Conservation (phyloP, 208 protist species). For the Wallacemonas collosoma region DNA sequence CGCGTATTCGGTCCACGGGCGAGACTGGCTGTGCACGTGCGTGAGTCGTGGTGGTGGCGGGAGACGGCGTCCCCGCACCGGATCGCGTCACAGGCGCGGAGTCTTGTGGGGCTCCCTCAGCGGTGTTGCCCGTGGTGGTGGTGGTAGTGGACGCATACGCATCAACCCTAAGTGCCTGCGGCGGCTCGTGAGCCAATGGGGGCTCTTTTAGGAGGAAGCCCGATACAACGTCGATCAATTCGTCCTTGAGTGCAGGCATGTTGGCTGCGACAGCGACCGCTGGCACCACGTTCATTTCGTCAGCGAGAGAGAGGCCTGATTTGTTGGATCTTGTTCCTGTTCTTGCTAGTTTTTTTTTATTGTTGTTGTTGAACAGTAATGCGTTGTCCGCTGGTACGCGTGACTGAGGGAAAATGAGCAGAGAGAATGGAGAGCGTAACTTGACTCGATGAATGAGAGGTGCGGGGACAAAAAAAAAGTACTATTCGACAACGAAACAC, state of each 20-base stretch:
- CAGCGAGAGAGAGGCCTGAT: background rate
- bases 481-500: no score
- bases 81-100: background rate
- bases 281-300: background rate
- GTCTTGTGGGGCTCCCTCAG: background rate
- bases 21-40: background rate
- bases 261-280: slow-evolving; percentile 22
- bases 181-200: slow-evolving; percentile 26
- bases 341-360: slow-evolving; percentile 18
- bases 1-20: slow-evolving; percentile 40
- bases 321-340: slow-evolving; percentile 15
- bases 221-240: slow-evolving; percentile 79
- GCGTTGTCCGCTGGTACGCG: no score
- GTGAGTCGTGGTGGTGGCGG: background rate
- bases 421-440: no score
- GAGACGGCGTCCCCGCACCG: no score
- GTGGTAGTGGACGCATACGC: no score
- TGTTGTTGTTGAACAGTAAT: no score
- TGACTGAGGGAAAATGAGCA: no score
- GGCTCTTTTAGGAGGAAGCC: slow-evolving; percentile 86
- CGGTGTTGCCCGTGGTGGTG: background rate
- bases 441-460: no score
- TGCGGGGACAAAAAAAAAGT: no score
- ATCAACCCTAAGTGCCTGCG: background rate
- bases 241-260: slow-evolving; percentile 61